Evolutionary conservation across 169 alveolate genomes (phyloP), one percentile per base, ranked within the genome.

Genomic region (Plasmodium gonderi): DNA sequence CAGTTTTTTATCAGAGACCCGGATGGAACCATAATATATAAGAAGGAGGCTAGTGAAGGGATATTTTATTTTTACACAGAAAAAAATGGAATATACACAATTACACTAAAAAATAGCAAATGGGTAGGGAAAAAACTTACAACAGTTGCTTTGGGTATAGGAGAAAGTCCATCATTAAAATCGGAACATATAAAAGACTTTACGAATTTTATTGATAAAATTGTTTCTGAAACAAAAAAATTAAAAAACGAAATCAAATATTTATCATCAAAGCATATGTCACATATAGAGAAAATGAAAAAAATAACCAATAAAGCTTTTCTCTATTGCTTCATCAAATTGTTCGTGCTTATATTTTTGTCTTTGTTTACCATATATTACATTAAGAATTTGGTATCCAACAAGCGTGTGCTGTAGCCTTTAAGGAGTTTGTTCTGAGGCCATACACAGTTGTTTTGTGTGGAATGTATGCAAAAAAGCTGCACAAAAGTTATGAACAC

Each of bases 71-170:
- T 87, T 75, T 76, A 87, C 79, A 87, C 93, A n/a, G 47, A 49
- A 20, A 74, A 87, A 75, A 60, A 44, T 75, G 93, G 93, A 1
- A 20, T 87, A 42, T 87, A 87, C 45, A 74, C 93, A 20, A 36
- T 87, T 23, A 87, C 80, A 11, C 17, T 87, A 65, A 87, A 60
- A 87, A 87, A 87, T 75, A 74, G 17, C 9, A 87, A 87, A 51
- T 87, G 93, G 93, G 9, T 87, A 26, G 93, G 79, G 12, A 87
- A 74, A 14, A 75, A 87, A 44, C 17, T 75, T 23, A 76, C 79
- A 33, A 87, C 93, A 65, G 93, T 87, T 87, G 93, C 93, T 64
- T 29, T 87, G 40, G 93, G 93, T 2, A 33, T 87, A 67, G 93
- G 93, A 17, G 87, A 87, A 54, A 87, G n/a, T 3, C 93, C 89